Percentiles rank a stretch among this genome's conserved stretches.
Evolutionary conservation across 768 basidiomycete genomes (phyloP).

Genomic region (Chalciporus chontae): DNA sequence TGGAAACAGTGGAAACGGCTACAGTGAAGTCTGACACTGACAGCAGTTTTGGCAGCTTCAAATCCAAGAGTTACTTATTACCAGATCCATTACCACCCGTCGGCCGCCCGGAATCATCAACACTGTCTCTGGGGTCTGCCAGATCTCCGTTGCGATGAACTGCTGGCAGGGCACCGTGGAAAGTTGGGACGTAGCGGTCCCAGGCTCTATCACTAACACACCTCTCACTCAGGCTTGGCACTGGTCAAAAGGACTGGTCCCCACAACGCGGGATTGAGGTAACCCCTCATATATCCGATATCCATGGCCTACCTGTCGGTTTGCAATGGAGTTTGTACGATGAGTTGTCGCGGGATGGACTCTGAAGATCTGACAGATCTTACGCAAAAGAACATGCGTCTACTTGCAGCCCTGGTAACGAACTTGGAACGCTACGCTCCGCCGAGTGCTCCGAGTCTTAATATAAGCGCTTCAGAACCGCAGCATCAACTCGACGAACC

Average conservation of each 20-base stretch:
- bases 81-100: background rate
- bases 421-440: too few relatives aligned
- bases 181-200: slow-evolving; percentile 12
- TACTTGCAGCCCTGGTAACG: background rate
- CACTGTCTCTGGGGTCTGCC: slow-evolving; percentile 19
- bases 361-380: background rate
- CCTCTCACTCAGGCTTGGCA: slow-evolving; percentile 19
- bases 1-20: background rate
- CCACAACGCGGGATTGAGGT: slow-evolving; percentile 1
- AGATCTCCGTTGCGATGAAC: slow-evolving; percentile 28
- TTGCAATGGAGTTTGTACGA: background rate
- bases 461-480: background rate
- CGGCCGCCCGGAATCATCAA: slow-evolving; percentile 5
- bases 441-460: too few relatives aligned
- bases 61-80: background rate
- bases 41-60: background rate
- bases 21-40: background rate
- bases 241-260: slow-evolving; percentile 1
- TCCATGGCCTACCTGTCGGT: slow-evolving; percentile 8
- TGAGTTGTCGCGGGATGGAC: background rate
- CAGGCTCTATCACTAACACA: slow-evolving; percentile 12
- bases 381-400: background rate
- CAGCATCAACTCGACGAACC: background rate
- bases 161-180: slow-evolving; percentile 33
- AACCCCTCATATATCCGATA: slow-evolving; percentile 20